Base-by-base conservation (phyloP, 441 rosid genomes). In the Bocquillonia castaneifolia region DNA sequence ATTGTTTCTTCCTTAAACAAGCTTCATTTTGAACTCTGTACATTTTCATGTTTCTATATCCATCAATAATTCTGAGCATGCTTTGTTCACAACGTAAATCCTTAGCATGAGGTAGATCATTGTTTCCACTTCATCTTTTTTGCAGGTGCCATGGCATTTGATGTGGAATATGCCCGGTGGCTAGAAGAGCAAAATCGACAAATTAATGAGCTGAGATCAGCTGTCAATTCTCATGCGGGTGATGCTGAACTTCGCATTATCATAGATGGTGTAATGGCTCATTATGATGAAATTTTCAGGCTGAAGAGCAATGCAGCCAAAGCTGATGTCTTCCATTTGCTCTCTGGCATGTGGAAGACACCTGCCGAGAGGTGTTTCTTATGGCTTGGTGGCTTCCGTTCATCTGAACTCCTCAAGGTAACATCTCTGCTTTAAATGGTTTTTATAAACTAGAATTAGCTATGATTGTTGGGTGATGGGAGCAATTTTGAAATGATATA, bases 341-440 rank as follows among this genome's bases (percentile, higher is more conserved):
- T 90, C 57, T 95, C 97, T 23, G 97, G 99, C 59, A 95, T 92
- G 98, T 95, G 98, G 99, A 92, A 95, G 78, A 92, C 99, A 20
- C 99, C 97, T 64, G 98, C 99, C 9, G 98, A 95, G 82, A 88
- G 98, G 76, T 95, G 98, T 77, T 95, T 95, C 84, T 69, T 95
- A 86, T 95, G 98, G 99, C 97, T 95, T 36, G 99, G 98, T 10
- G 99, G 99, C 58, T 95, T 90, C 77, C 97, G 99, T 63, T 90
- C 99, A 66, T 92, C 98, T 50, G 98, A 95, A 77, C 90, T 95
- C 75, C 96, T 95, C 68, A 95, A 89, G 96, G 98, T 89, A 47
- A 73, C 73, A 12, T 71, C 59, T 66, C 34, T 60, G 44, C 10
- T n/a, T 47, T 25, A 23, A 50, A 34, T 42, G 3, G 37, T 55